These are phyloP conservation scores for Coemansia umbellata DNA, from an alignment of 192 early-diverging fungal species.

Conservation along the genomic window DNA sequence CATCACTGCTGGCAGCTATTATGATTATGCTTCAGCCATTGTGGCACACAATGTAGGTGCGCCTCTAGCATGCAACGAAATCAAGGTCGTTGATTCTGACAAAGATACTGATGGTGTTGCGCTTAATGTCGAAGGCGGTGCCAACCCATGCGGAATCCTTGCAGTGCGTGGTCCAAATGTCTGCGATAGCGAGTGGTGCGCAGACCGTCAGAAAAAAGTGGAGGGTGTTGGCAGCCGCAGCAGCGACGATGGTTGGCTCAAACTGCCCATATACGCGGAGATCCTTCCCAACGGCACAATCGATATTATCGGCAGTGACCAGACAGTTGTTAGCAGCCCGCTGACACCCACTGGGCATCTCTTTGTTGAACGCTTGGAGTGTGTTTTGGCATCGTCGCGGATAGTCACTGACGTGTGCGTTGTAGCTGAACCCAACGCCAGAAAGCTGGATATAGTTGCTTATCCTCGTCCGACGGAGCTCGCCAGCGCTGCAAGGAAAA, in stretches of 20 bases:
- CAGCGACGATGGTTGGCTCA: constrained; percentile 31
- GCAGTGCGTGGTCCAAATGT: constrained; percentile 42
- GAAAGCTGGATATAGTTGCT: constrained; percentile 13
- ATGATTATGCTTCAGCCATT: constrained; percentile 46
- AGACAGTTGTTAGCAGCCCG: constrained; percentile 8
- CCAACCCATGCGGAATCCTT: constrained; percentile 41
- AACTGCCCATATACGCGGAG: constrained; percentile 29
- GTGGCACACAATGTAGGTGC: constrained; percentile 47
- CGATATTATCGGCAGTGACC: constrained; percentile 23
- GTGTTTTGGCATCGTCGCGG: constrained; percentile 18
- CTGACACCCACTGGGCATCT: constrained; percentile 16
- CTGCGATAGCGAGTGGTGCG: constrained; percentile 22
- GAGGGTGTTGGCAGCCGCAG: background rate
- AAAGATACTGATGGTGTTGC: background rate
- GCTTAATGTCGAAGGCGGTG: constrained; percentile 15
- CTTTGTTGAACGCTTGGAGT: constrained; percentile 28
- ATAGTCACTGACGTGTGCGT: constrained; percentile 32
- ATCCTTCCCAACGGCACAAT: constrained; percentile 42
- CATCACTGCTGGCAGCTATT: constrained; percentile 23
- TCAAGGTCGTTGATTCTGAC: constrained; percentile 36
- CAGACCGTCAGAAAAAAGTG: background rate
- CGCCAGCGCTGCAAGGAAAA: constrained; percentile 12
- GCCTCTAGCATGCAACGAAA: constrained; percentile 47
- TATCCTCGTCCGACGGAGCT: constrained; percentile 42
- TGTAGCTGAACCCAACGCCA: constrained; percentile 1